Evolutionary conservation across 352 stramenopile genomes (phyloP).

Genomic region (Globisporangium cylindrosporum): DNA sequence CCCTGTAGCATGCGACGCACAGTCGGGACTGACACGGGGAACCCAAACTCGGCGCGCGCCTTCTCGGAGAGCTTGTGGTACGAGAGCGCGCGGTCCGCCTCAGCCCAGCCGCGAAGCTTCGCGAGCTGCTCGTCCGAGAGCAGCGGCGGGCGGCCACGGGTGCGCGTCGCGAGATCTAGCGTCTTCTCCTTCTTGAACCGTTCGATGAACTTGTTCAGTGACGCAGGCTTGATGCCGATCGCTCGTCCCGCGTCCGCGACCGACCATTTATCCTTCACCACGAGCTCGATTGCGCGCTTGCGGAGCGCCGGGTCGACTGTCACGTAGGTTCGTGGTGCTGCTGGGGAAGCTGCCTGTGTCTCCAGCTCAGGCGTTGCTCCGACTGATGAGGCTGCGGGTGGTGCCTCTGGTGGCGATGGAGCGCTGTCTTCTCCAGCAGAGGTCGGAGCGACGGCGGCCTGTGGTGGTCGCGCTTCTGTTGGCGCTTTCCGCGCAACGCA

Average conservation of each 20-base stretch:
- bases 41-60: not conserved
- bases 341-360: not conserved
- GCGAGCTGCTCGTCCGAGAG: not conserved
- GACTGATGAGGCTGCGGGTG: not conserved
- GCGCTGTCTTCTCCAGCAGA: not conserved
- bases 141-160: not conserved
- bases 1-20: not conserved
- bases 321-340: not conserved
- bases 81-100: not conserved
- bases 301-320: not conserved
- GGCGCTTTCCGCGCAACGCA: too few species aligned
- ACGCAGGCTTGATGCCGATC: conserved; percentile 1
- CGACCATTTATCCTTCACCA: conserved; percentile 6
- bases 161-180: not conserved
- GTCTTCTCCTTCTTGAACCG: conserved; percentile 1
- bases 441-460: not conserved
- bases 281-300: conserved; percentile 1
- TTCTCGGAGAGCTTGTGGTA: not conserved
- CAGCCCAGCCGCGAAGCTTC: not conserved
- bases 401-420: not conserved
- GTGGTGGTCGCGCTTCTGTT: too few species aligned
- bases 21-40: not conserved
- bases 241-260: not conserved
- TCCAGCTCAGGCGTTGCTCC: not conserved
- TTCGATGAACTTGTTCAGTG: conserved; percentile 3